Conservation (phyloP, 352 stramenopile genomes). For the Peronospora tabacina region DNA sequence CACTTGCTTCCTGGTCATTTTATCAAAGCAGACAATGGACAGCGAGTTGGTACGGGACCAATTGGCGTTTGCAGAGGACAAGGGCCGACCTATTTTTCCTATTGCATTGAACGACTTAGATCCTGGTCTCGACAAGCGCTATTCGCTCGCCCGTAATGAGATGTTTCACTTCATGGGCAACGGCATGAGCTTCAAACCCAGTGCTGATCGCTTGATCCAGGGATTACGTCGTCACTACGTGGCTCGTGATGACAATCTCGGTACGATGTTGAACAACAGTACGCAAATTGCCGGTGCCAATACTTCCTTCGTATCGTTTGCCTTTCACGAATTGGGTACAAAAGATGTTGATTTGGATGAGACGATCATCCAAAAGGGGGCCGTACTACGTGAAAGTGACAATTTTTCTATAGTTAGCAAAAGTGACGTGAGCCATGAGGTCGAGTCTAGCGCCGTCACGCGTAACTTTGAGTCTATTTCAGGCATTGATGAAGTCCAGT, state of each 20-base stretch:
- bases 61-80: slow-evolving; percentile 78
- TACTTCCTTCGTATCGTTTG: slow-evolving; percentile 41
- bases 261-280: slow-evolving; percentile 18
- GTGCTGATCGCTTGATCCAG: slow-evolving; percentile 39
- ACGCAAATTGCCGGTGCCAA: slow-evolving; percentile 30
- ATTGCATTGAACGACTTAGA: slow-evolving; percentile 72
- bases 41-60: slow-evolving; percentile 78
- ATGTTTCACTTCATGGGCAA: slow-evolving; percentile 74
- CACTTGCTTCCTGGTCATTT: slow-evolving; percentile 66
- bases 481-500: slow-evolving; percentile 24
- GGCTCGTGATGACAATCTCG: slow-evolving; percentile 7
- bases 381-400: slow-evolving; percentile 11
- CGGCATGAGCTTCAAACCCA: slow-evolving; percentile 63
- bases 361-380: slow-evolving; percentile 28
- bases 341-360: slow-evolving; percentile 16
- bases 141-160: slow-evolving; percentile 72
- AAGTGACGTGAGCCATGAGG: slow-evolving; percentile 4
- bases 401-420: slow-evolving; percentile 12
- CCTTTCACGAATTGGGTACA: slow-evolving; percentile 17
- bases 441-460: slow-evolving; percentile 21
- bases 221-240: slow-evolving; percentile 36
- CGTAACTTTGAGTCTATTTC: slow-evolving; percentile 44
- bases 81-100: slow-evolving; percentile 72
- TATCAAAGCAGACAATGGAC: slow-evolving; percentile 61
- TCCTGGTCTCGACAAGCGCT: slow-evolving; percentile 67